Evolutionary conservation across 2,329 filamentous ascomycete species (phyloP), one percentile per base, ranked within the genome.

Genomic region (Xylaria sp.): DNA sequence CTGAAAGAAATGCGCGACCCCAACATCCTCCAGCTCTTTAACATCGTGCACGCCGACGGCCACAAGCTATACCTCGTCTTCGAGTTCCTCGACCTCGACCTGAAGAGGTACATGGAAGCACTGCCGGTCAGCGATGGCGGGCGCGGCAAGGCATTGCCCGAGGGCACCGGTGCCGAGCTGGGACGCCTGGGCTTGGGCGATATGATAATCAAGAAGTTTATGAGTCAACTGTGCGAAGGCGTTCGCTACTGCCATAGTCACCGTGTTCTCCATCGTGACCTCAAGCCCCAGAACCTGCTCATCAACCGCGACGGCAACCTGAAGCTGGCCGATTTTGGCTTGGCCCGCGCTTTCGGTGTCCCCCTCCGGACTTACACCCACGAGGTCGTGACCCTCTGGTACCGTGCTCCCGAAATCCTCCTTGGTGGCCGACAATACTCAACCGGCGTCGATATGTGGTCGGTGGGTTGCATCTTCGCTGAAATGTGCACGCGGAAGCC

Each of bases 81-180:
- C 72, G 94, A 97, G 80, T 97, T 93, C 81, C 91, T 97, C 74
- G 94, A 97, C 78, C 86, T 95, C 66, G 94, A 97, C 77, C 85
- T 97, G 75, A 97, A 97, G 85, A 97, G 97, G 81, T 97, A 97
- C 82, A 97, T 97, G 93, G 94, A 97, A 81, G 88, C 93, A 6
- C 87, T 97, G 51, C 93, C 93, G 3, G 90, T 95, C 67, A 91
- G 87, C 77, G 92, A 97, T 77, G 93, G 93, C 74, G 93, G 93
- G 48, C 90, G 93, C 68, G 93, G 93, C 76, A 96, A 94, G 83
- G 88, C 93, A 50, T 84, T 97, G 60, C 94, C 94, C 9, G 92
- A 95, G 74, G 93, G 92, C 58, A 88, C 91, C 54, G 88, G 87
- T 25, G 79, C 88, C 60, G 86, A 88, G 63, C 82, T 93, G 64